A percentile compares a stretch with the other conserved stretches of the same genome.
Evolutionary conservation across 768 basidiomycete species (phyloP).

Genomic region (Ephemerocybe angulata): DNA sequence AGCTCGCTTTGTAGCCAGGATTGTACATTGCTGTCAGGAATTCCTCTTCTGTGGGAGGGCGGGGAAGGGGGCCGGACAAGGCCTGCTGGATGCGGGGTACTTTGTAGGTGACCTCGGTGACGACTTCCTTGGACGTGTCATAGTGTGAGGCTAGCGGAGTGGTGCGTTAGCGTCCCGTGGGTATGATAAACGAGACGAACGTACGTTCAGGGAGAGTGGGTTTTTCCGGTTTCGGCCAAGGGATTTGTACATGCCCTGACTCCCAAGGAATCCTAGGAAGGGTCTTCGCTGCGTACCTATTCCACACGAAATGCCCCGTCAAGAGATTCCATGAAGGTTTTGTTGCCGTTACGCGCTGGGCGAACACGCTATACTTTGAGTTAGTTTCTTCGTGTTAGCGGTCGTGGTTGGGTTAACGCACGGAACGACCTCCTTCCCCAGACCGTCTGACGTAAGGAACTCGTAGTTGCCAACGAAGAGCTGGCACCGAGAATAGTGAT

Average conservation of each 20-base stretch:
- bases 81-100: constrained; percentile 49
- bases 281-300: constrained; percentile 65
- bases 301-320: constrained; percentile 63
- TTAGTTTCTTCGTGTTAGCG: neutral
- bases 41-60: constrained; percentile 48
- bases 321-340: constrained; percentile 55
- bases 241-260: constrained; percentile 45
- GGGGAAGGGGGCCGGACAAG: constrained; percentile 33
- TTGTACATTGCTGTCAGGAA: constrained; percentile 60
- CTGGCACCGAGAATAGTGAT: constrained; percentile 80
- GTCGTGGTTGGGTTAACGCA: constrained; percentile 32
- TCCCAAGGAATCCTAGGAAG: constrained; percentile 50
- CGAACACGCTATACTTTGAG: constrained; percentile 60
- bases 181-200: constrained; percentile 12
- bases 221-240: constrained; percentile 63
- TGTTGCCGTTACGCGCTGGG: constrained; percentile 62
- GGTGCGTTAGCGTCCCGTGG: neutral
- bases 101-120: constrained; percentile 67
- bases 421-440: constrained; percentile 41
- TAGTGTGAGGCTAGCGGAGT: constrained; percentile 47
- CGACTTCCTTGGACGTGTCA: constrained; percentile 62
- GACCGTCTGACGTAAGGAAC: constrained; percentile 43
- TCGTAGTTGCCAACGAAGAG: constrained; percentile 68
- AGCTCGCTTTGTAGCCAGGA: constrained; percentile 38
- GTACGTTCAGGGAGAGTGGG: constrained; percentile 42